Evolutionary conservation across 306 rosid genomes (phyloP).

Genomic region (Crataegus laevigata): DNA sequence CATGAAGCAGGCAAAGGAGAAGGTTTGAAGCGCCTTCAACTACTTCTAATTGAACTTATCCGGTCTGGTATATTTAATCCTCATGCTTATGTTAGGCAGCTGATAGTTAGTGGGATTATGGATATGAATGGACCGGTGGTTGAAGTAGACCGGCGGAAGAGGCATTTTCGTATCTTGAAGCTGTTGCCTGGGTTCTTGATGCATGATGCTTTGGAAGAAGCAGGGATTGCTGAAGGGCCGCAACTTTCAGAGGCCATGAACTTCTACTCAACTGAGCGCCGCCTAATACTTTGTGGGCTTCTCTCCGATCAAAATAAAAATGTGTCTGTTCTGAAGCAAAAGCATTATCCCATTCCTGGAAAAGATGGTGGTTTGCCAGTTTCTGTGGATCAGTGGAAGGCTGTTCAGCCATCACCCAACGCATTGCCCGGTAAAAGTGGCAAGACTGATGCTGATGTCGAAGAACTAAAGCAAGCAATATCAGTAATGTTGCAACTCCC

Average conservation of each 20-base stretch:
- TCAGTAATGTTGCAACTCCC: slow-evolving; percentile 60
- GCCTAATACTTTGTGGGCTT: slow-evolving; percentile 54
- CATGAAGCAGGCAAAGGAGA: slow-evolving; percentile 74
- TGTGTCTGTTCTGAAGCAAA: slow-evolving; percentile 36
- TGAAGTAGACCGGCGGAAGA: slow-evolving; percentile 52
- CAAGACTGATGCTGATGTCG: slow-evolving; percentile 44
- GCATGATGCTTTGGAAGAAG: slow-evolving; percentile 58
- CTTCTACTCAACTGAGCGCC: slow-evolving; percentile 69
- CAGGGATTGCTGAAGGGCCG: slow-evolving; percentile 50
- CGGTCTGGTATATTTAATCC: slow-evolving; percentile 78
- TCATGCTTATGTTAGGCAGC: slow-evolving; percentile 85
- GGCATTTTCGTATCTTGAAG: slow-evolving; percentile 67
- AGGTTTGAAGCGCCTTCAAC: slow-evolving; percentile 69
- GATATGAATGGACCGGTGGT: slow-evolving; percentile 45
- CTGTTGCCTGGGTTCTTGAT: slow-evolving; percentile 59
- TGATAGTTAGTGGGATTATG: slow-evolving; percentile 85
- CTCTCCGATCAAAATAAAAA: slow-evolving; percentile 26
- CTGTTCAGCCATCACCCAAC: slow-evolving; percentile 24
- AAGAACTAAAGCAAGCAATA: slow-evolving; percentile 72
- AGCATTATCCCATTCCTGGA: slow-evolving; percentile 27
- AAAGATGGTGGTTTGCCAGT: slow-evolving; percentile 45
- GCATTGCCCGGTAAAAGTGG: slow-evolving; percentile 32
- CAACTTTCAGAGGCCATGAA: slow-evolving; percentile 56
- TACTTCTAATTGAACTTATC: slow-evolving; percentile 72
- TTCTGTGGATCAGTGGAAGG: slow-evolving; percentile 40